A percentile compares a stretch with the other conserved stretches of the same genome.
Evolutionary conservation across 352 stramenopile species (phyloP).

Genomic region (Peronospora destructor): DNA sequence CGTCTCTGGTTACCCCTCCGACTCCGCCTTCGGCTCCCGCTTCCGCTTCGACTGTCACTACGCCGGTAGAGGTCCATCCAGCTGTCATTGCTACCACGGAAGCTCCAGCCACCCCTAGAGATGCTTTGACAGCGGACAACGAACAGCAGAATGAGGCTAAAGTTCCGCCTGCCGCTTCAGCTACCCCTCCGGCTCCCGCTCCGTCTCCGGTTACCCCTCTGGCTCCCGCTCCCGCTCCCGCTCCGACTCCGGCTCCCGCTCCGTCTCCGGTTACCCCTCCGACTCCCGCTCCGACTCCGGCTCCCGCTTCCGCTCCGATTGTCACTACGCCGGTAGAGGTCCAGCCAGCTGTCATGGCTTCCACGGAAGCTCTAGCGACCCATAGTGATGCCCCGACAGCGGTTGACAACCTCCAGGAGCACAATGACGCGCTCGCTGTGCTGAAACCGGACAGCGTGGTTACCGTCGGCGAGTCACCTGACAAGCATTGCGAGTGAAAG

Average conservation of each 20-base stretch:
- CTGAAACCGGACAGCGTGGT: conserved; percentile 14
- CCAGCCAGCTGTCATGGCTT: conserved; percentile 1
- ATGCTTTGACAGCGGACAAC: conserved; percentile 4
- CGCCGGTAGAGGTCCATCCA: no score
- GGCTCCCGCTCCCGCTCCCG: not conserved
- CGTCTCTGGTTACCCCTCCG: no score
- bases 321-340: no score
- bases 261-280: conserved; percentile 4
- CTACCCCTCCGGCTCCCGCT: conserved; percentile 3
- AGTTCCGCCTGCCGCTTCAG: conserved; percentile 5
- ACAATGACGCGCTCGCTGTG: conserved; percentile 13
- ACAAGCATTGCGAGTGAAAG: conserved; percentile 22
- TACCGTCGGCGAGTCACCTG: conserved; percentile 3
- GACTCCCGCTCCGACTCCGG: conserved; percentile 1
- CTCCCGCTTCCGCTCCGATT: not conserved
- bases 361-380: not conserved
- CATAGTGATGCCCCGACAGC: not conserved
- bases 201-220: not conserved
- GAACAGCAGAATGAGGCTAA: conserved; percentile 11
- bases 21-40: no score
- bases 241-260: conserved; percentile 6
- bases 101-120: not conserved
- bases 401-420: conserved; percentile 7
- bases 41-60: no score
- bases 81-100: conserved; percentile 5